Percentiles rank a stretch among this genome's conserved stretches.
Evolutionary conservation across 139 green algal species (phyloP).

Genomic region (Chlamydomonas eustigma): DNA sequence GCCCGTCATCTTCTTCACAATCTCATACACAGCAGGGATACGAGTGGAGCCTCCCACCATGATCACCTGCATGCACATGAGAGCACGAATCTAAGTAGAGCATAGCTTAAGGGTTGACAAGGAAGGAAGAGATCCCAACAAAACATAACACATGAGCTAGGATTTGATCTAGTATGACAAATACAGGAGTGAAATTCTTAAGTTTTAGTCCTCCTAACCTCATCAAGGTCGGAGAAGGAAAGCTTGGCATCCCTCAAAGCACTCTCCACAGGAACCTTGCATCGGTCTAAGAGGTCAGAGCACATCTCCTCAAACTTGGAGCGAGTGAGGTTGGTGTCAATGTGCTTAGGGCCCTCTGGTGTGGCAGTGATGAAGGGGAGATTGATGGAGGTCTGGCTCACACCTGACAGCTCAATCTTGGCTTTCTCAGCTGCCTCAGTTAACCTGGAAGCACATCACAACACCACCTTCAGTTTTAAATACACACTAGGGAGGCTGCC

Average conservation of each 20-base stretch:
- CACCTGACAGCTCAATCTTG: slow-evolving; percentile 95
- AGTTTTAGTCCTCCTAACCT: slow-evolving; percentile 53
- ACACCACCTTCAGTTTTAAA: too few species aligned
- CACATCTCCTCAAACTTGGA: slow-evolving; percentile 92
- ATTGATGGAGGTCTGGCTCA: slow-evolving; percentile 85
- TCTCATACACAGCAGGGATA: slow-evolving; percentile 91
- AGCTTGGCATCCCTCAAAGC: slow-evolving; percentile 94
- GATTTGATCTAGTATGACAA: too few species aligned
- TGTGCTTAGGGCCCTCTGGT: slow-evolving; percentile 98
- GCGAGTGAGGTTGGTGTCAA: slow-evolving; percentile 77
- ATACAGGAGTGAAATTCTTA: too few species aligned
- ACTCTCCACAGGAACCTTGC: slow-evolving; percentile 83
- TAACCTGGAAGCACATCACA: too few species aligned
- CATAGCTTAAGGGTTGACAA: too few species aligned
- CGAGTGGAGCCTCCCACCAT: slow-evolving; percentile 94
- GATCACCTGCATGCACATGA: slow-evolving; percentile 75
- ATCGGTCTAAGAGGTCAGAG: slow-evolving; percentile 89
- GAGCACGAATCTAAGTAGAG: too few species aligned
- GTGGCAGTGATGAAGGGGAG: slow-evolving; percentile 99
- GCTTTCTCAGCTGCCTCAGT: slow-evolving; percentile 98
- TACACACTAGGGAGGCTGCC: too few species aligned
- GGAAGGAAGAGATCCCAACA: too few species aligned
- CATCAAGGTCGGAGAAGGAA: slow-evolving; percentile 77
- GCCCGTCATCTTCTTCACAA: slow-evolving; percentile 86
- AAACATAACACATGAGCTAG: too few species aligned